Evolutionary conservation across 2,329 filamentous ascomycete species (phyloP), one percentile per base, ranked within the genome.

Genomic region (Aspergillus sojae): DNA sequence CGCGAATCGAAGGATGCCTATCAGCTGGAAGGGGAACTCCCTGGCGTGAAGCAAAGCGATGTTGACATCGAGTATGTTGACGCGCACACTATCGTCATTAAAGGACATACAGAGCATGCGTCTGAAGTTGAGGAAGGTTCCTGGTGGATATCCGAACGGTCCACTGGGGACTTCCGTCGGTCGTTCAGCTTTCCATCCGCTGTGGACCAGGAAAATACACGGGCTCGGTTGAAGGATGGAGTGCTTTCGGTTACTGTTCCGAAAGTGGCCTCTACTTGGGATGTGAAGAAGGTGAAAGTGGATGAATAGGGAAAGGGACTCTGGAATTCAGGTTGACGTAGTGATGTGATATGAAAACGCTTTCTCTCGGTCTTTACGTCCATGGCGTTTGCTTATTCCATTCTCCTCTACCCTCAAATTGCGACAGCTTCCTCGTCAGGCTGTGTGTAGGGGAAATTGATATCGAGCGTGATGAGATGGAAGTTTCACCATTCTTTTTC

Each of bases 111-210:
- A 32, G 80, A 82, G 68, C 76, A 75, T 57, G 74, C 60, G 50
- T 45, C 58, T 6, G 48, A 72, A 43, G 64, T 65, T 19, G 12
- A 28, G 57, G 70, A 74, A 43, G 74, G 80, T 57, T 83, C 81
- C 67, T 88, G 84, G 78, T 89, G 86, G 87, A 81, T 87, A 60
- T 82, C 79, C 59, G 87, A 89, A 75, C 85, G 87, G 68, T 82
- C 81, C 0, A 79, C 87, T 14, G 87, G 87, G 67, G 82, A 85
- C 60, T 89, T 89, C 78, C 81, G 84, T 64, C 83, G 87, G 70
- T 81, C 79, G 55, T 89, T 89, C 76, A 80, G 77, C 63, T 89
- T 89, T 80, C 85, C 87, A 1, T 76, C 78, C 2, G 78, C 82
- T 36, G 83, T 89, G 57, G 82, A 88, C 67, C 86, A 88, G 71